phyloP scores from a whole-genome alignment of 306 rosid species.

The Castanea sativa region DNA sequence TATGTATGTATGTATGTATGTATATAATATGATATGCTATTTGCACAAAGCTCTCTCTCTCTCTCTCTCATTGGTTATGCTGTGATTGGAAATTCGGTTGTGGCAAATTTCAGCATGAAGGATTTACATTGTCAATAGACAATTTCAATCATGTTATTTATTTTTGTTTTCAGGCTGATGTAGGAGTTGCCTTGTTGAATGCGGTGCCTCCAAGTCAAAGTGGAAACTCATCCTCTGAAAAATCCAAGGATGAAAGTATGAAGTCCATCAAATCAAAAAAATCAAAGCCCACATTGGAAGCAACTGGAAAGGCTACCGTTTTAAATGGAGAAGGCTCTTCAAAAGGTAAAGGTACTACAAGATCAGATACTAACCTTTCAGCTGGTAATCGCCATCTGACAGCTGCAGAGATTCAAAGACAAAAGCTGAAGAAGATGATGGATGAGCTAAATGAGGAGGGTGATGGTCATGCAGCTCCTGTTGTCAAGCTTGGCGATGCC shows the following conservation, averaged over 20 bases:
- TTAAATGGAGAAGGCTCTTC: constrained; percentile 69
- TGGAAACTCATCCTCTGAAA: constrained; percentile 46
- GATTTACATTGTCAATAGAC: constrained; percentile 3
- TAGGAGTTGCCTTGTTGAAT: constrained; percentile 90
- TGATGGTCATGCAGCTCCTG: constrained; percentile 80
- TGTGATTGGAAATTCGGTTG: not conserved
- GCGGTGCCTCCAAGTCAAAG: constrained; percentile 71
- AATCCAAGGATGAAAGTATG: constrained; percentile 54
- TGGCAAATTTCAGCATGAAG: not conserved
- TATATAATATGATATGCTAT: no score
- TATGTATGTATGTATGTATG: no score
- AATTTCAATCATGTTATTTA: constrained; percentile 14
- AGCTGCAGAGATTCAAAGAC: constrained; percentile 69
- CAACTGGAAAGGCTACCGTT: constrained; percentile 47
- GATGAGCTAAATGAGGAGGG: constrained; percentile 96
- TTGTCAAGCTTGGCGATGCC: constrained; percentile 98
- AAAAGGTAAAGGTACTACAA: constrained; percentile 45
- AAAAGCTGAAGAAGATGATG: constrained; percentile 87
- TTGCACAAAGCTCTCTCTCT: no score
- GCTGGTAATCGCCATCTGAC: constrained; percentile 55
- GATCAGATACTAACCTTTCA: constrained; percentile 47
- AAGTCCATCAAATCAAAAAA: constrained; percentile 72
- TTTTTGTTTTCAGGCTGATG: constrained; percentile 71
- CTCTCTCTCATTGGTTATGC: not conserved
- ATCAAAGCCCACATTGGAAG: constrained; percentile 50